Base-by-base conservation (phyloP, 495 filamentous ascomycete genomes). In the Pyrenula aspistea region DNA sequence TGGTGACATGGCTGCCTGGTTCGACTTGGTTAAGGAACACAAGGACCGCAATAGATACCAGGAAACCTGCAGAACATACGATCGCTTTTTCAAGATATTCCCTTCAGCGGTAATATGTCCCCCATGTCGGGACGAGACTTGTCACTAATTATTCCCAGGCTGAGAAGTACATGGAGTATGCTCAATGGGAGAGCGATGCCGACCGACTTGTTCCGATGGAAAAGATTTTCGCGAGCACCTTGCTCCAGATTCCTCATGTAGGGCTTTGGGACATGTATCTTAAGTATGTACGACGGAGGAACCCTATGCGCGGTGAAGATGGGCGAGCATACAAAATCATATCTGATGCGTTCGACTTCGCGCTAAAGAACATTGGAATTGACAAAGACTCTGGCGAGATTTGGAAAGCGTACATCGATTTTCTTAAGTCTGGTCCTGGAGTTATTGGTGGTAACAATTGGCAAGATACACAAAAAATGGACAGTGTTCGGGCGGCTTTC, bases 391-490 rank as follows among this genome's bases (percentile, higher is more conserved):
- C 88, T n/a, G 91, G 90, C 8, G 80, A 77, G 36, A 85, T 98
- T 56, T 98, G 93, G 93, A 78, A 81, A 51, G 94, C 97, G 49
- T 95, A 97, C 62, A 80, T 97, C 53, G 81, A 90, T 55, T 96
- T 98, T 61, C 78, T 97, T 64, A 88, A 88, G 61, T 84, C 79
- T 53, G 87, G 85, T 0, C 93, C 94, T 10, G 94, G 94, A 11
- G 81, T 77, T 48, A 75, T 90, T 49, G 91, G 91, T 25, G 94
- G 93, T 42, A 83, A 77, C 55, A 83, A 81, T 19, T 98, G 93
- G 93, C 89, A 97, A 65, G 93, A 96, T 64, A 85, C 89, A 67
- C 93, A 97, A 63, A 98, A 98, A 77, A 94, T 95, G 89, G 93
- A 98, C 61, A 68, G 83, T 58, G 72, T 98, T 21, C 83, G 93